Conservation (phyloP, 2,329 filamentous ascomycete genomes). For the Arachnopeziza araneosa region DNA sequence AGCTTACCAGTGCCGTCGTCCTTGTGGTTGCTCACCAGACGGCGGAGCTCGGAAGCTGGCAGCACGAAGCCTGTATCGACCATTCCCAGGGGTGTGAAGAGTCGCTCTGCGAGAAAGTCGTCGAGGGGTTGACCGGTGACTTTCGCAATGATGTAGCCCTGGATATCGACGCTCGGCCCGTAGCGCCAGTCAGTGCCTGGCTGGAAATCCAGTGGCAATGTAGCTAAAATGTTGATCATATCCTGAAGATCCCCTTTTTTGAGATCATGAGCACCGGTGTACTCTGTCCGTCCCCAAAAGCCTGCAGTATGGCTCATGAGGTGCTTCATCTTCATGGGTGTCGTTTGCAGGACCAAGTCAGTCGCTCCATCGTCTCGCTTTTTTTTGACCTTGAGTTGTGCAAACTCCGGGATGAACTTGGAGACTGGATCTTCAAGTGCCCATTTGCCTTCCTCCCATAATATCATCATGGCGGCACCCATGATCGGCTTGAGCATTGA, state of each 20-base stretch:
- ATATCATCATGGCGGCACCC: slow-evolving; percentile 4
- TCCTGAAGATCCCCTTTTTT: slow-evolving; percentile 5
- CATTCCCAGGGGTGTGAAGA: slow-evolving; percentile 8
- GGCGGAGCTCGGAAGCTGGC: slow-evolving; percentile 2
- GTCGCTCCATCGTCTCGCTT: slow-evolving; percentile 1
- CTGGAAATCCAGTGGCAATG: slow-evolving; percentile 3
- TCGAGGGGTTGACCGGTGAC: slow-evolving; percentile 3
- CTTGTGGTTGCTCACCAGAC: slow-evolving; percentile 7
- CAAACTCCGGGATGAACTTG: slow-evolving; percentile 6
- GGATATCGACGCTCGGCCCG: slow-evolving; percentile 6
- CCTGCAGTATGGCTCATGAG: slow-evolving; percentile 10
- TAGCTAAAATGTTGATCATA: slow-evolving; percentile 5
- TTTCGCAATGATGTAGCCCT: slow-evolving; percentile 8
- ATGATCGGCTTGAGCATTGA: slow-evolving; percentile 7
- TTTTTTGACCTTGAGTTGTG: slow-evolving; percentile 5
- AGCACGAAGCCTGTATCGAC: slow-evolving; percentile 8
- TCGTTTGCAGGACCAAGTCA: slow-evolving; percentile 2
- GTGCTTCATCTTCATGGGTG: slow-evolving; percentile 9
- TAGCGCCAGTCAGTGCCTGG: slow-evolving; percentile 6
- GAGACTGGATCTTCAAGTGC: slow-evolving; percentile 7
- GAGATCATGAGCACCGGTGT: not conserved
- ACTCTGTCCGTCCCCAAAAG: slow-evolving; percentile 3
- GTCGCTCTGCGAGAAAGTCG: slow-evolving; percentile 3
- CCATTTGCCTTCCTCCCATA: slow-evolving; percentile 8
- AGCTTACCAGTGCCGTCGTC: slow-evolving; percentile 5